Base-by-base conservation (phyloP, 768 basidiomycete genomes). In the Tulasnella sp. region DNA sequence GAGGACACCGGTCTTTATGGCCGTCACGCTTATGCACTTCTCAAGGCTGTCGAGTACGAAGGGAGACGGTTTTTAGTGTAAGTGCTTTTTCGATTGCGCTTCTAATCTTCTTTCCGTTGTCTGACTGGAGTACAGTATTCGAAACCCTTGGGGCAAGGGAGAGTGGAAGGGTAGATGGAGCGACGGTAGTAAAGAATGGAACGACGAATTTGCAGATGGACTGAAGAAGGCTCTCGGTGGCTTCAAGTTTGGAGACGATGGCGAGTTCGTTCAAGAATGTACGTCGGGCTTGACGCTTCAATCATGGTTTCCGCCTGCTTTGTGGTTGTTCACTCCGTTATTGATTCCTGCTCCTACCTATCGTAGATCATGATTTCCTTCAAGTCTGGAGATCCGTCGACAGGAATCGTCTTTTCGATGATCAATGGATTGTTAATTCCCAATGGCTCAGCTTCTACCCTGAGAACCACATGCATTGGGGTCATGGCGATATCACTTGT, bases 101-200 rank as follows among this genome's bases (percentile, higher is more conserved):
- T n/a, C 38, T 38, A 14, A 25, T 15, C 37, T 22, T 19, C 19
- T 38, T 36, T 22, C 45, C 19, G 15, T 22, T 64, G n/a, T 74
- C 12, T 36, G 15, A 36, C 73, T 34, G 9, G 39, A n/a, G 17
- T 37, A 1, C 36, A 83, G 86, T 15, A 80, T 88, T 17, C 82
- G 87, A 3, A 87, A 88, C 80, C 87, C 88, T 0, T 88, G 87
- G 87, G 86, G 86, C 11, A 81, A 84, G 42, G 40, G 34, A 31
- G 71, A 78, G 38, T 87, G 87, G 86, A 86, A 83, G 1, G 87
- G 87, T 11, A 81, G 82, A 17, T 87, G 87, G 87, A 85, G 85
- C 0, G 88, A 89, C 78, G 88, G 88, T 0, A 86, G 86, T 5
- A 88, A 88, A 77, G 87, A 89, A 79, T 89, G 88, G 88, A 87